Base-by-base conservation (phyloP, 345 rosid species). In the Salix suchowensis region DNA sequence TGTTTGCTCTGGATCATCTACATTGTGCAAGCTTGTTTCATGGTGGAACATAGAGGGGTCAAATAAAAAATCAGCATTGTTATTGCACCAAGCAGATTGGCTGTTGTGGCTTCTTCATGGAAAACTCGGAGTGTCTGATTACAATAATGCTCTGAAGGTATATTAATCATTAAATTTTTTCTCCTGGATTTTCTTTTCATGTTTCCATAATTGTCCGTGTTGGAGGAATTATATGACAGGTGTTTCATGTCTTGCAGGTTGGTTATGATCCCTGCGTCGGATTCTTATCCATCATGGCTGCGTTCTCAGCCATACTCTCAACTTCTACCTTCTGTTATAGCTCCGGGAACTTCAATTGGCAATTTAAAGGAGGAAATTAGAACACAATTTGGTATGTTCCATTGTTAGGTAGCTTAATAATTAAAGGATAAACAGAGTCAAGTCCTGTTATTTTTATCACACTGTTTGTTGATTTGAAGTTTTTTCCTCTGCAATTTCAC, bases 81-180 rank as follows among this genome's bases (percentile, higher is more conserved):
- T 93, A 78, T 75, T 95, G 85, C 97, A 93, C 80, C 98, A 95
- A 81, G 96, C 97, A 36, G 98, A 95, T 90, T 95, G 98, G 98
- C 85, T 91, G 84, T 70, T 91, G 83, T 95, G 93, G 98, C 86
- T 91, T 82, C 92, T 95, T 74, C 98, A 91, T 72, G 98, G 97
- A 55, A 88, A 74, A 70, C 90, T 93, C n/a, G 97, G 98, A 83
- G 84, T 93, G 36, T 88, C 98, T 24, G 97, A 93, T 84, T 93
- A 95, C 78, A 95, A 95, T 70, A 93, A 95, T 52, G 97, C 97
- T 62, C 82, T 95, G 74, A 95, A 95, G 91, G 97, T 92, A 70
- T 48, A 70, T 48, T 68, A 34, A 16, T 36, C 16, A 21, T n/a
- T 65, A 44, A 21, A n/a, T 55, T 11, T 70, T 28, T 68, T 61